Conservation (phyloP, 352 stramenopile species). For the Phytopythium aichiense region DNA sequence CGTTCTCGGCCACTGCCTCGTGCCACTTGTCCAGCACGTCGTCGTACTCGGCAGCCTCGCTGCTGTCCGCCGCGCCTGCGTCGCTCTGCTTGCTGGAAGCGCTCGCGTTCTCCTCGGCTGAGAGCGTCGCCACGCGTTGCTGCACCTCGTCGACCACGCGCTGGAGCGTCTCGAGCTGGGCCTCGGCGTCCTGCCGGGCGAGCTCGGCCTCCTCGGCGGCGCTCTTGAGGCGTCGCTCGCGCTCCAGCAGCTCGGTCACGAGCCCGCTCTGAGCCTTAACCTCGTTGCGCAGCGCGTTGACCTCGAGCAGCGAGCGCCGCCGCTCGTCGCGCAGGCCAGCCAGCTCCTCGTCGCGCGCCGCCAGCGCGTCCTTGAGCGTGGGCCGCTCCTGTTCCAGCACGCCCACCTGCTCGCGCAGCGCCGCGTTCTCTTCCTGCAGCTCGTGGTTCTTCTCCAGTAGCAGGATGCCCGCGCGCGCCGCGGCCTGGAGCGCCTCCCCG, state of each 20-base stretch:
- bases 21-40: slow-evolving; percentile 46
- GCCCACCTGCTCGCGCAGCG: slow-evolving; percentile 53
- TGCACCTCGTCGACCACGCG: slow-evolving; percentile 22
- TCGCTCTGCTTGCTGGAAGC: slow-evolving; percentile 8
- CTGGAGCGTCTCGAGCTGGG: slow-evolving; percentile 25
- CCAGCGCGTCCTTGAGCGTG: slow-evolving; percentile 36
- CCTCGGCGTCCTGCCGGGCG: slow-evolving; percentile 29
- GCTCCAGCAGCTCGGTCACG: slow-evolving; percentile 51
- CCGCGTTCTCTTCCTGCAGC: slow-evolving; percentile 50
- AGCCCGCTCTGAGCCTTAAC: slow-evolving; percentile 54
- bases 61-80: slow-evolving; percentile 29
- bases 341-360: slow-evolving; percentile 35
- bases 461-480: slow-evolving; percentile 63
- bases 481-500: slow-evolving; percentile 58
- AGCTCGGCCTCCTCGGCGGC: slow-evolving; percentile 26
- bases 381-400: slow-evolving; percentile 48
- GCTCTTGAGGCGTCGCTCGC: slow-evolving; percentile 36
- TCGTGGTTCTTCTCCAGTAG: slow-evolving; percentile 74
- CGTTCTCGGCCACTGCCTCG: slow-evolving; percentile 35
- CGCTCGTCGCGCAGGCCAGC: slow-evolving; percentile 37
- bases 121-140: not conserved
- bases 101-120: not conserved
- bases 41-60: slow-evolving; percentile 48
- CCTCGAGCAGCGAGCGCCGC: slow-evolving; percentile 40
- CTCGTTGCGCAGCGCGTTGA: slow-evolving; percentile 47